A percentile compares a stretch with the other conserved stretches of the same genome.
Conservation (phyloP, 805 yeast genomes). For the Candida oleophila region DNA sequence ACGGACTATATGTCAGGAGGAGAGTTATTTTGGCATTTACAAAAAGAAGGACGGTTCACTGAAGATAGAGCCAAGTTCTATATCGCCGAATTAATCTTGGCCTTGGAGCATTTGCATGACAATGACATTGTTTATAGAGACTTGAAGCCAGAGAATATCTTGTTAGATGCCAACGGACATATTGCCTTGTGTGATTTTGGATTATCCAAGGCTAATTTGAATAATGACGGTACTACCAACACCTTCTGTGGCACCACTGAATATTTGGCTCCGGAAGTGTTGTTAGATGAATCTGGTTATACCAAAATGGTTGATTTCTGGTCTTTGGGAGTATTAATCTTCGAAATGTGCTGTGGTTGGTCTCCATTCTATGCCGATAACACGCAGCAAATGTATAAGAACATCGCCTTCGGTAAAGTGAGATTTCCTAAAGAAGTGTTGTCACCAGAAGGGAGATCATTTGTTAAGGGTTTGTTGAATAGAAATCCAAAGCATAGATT, state of each 20-base stretch:
- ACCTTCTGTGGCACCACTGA: constrained; percentile 99
- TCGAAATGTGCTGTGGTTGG: constrained; percentile 99
- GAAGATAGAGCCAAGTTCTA: constrained; percentile 96
- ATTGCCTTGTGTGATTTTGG: constrained; percentile 98
- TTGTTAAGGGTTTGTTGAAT: constrained; percentile 91
- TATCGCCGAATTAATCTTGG: constrained; percentile 92
- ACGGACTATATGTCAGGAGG: constrained; percentile 99
- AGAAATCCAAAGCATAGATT: constrained; percentile 94
- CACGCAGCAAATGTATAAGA: constrained; percentile 98
- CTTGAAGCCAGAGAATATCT: constrained; percentile 93
- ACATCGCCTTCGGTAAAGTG: constrained; percentile 97
- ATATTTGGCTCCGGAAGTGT: constrained; percentile 94
- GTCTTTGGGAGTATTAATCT: constrained; percentile 94
- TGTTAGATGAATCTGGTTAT: constrained; percentile 93
- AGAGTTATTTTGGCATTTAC: constrained; percentile 94
- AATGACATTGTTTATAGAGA: constrained; percentile 96
- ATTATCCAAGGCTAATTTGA: constrained; percentile 86
- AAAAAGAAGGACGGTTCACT: constrained; percentile 89
- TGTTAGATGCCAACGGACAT: constrained; percentile 95
- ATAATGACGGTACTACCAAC: constrained; percentile 85
- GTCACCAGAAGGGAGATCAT: constrained; percentile 89
- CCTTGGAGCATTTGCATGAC: constrained; percentile 91
- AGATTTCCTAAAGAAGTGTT: constrained; percentile 95
- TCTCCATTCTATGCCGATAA: constrained; percentile 97
- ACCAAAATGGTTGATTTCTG: constrained; percentile 99